These are phyloP conservation scores for Kwoniella shivajii DNA, from an alignment of 1,284 basidiomycete genomes.

Conservation along the genomic window DNA sequence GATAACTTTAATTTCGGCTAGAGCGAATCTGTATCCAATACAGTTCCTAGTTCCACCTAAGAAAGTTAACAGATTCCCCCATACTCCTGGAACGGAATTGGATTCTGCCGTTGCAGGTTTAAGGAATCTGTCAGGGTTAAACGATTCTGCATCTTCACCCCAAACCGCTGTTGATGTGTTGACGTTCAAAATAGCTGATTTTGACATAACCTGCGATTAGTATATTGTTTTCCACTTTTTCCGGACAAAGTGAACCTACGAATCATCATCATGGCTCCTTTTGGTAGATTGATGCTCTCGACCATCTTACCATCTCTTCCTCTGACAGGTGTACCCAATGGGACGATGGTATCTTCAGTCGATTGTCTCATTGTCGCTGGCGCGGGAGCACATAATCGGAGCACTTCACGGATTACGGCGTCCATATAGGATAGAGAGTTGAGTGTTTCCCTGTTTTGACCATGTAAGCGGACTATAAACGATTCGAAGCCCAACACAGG, in stretches of 20 bases:
- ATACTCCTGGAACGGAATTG: constrained; percentile 63
- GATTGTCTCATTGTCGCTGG: constrained; percentile 65
- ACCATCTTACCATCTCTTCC: constrained; percentile 53
- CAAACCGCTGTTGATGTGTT: constrained; percentile 66
- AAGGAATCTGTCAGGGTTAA: constrained; percentile 55
- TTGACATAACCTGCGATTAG: neutral
- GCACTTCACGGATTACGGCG: constrained; percentile 67
- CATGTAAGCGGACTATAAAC: no score
- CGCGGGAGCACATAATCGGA: constrained; percentile 68
- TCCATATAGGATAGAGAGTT: constrained; percentile 62
- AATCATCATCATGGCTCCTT: constrained; percentile 46
- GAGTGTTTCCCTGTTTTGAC: constrained; percentile 55
- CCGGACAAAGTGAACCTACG: no score
- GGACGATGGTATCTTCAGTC: constrained; percentile 64
- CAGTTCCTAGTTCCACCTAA: constrained; percentile 67
- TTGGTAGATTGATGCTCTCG: constrained; percentile 36
- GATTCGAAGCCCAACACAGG: neutral
- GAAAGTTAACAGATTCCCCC: constrained; percentile 68
- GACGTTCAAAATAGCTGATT: constrained; percentile 57
- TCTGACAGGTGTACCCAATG: constrained; percentile 57
- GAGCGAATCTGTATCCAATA: constrained; percentile 71
- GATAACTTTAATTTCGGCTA: constrained; percentile 67
- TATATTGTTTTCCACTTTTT: no score
- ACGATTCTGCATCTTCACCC: constrained; percentile 68
- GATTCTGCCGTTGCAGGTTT: constrained; percentile 12